These are phyloP conservation scores for Discostella stelligeroides DNA, from an alignment of 108 stramenopile species.

Conservation along the genomic window DNA sequence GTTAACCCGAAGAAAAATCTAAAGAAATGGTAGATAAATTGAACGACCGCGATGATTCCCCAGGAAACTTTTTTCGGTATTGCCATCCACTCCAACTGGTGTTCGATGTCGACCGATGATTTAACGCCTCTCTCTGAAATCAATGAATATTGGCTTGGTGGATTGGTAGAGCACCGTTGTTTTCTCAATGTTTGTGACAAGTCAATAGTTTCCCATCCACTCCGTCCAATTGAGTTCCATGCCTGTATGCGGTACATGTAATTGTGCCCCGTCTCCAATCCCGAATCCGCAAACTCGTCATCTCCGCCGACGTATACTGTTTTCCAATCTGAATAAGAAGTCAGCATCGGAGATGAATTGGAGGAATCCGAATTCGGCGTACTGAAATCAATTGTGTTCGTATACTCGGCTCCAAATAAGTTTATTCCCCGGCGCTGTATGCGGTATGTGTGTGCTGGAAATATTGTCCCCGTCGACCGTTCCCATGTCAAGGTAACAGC, in stretches of 20 bases:
- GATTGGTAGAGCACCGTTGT: constrained; percentile 36
- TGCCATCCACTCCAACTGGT: constrained; percentile 28
- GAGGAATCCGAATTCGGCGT: constrained; percentile 15
- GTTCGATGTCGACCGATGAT: constrained; percentile 3
- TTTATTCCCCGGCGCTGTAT: constrained; percentile 47
- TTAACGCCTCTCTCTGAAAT: constrained; percentile 6
- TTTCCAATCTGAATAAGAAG: no score
- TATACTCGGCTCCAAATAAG: constrained; percentile 17
- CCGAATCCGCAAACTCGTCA: constrained; percentile 47
- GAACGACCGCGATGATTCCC: constrained; percentile 24
- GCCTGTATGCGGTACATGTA: constrained; percentile 59
- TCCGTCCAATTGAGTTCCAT: constrained; percentile 57
- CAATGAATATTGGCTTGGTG: constrained; percentile 11
- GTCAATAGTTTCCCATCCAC: constrained; percentile 49
- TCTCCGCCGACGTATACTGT: constrained; percentile 47
- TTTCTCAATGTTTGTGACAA: constrained; percentile 33
- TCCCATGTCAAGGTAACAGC: constrained; percentile 48
- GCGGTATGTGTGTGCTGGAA: constrained; percentile 70
- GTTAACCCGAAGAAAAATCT: constrained; percentile 32
- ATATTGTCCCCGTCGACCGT: constrained; percentile 27
- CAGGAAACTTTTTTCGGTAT: constrained; percentile 13
- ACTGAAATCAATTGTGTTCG: constrained; percentile 3
- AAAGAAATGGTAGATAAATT: constrained; percentile 27
- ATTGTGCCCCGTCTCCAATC: constrained; percentile 36
- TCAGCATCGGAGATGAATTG: no score